These are phyloP conservation scores for Rhizophagus prolifer DNA, from an alignment of 192 early-diverging fungal genomes.

Conservation along the genomic window DNA sequence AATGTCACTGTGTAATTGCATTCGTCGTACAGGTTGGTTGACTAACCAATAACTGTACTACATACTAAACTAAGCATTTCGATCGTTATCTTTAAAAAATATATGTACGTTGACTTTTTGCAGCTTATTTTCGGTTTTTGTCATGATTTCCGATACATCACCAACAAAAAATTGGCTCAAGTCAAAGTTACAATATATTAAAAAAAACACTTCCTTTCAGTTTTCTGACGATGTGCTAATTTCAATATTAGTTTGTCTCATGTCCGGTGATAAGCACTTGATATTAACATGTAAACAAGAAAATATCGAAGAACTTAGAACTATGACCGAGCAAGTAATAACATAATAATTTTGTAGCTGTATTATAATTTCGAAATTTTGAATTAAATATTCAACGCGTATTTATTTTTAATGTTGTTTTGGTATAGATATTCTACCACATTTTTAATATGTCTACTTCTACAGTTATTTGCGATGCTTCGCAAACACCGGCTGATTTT, in stretches of 20 bases:
- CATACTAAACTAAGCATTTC: not conserved
- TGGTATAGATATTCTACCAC: slow-evolving; percentile 10
- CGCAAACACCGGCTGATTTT: slow-evolving; percentile 22
- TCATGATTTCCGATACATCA: slow-evolving; percentile 9
- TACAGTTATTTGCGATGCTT: slow-evolving; percentile 23
- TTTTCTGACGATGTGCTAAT: slow-evolving; percentile 58
- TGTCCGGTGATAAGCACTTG: slow-evolving; percentile 50
- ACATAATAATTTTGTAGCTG: not conserved
- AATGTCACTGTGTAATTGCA: not conserved
- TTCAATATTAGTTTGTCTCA: slow-evolving; percentile 55
- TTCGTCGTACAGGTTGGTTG: not conserved
- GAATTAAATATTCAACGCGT: not conserved
- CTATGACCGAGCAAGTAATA: slow-evolving; percentile 48
- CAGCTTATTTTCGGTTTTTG: not conserved
- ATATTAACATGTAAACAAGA: slow-evolving; percentile 46
- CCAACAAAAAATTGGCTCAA: slow-evolving; percentile 48
- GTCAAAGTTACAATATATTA: slow-evolving; percentile 43
- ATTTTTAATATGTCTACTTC: slow-evolving; percentile 16
- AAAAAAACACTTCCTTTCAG: slow-evolving; percentile 38
- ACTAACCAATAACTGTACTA: not conserved
- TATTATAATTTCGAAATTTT: not conserved
- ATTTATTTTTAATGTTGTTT: not conserved
- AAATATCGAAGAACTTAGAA: slow-evolving; percentile 43
- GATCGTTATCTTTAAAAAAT: not conserved
- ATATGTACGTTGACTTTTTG: not conserved